Evolutionary conservation across 805 yeast genomes (phyloP), one percentile per base, ranked within the genome.

Genomic region (Metschnikowia chrysomelidarum): DNA sequence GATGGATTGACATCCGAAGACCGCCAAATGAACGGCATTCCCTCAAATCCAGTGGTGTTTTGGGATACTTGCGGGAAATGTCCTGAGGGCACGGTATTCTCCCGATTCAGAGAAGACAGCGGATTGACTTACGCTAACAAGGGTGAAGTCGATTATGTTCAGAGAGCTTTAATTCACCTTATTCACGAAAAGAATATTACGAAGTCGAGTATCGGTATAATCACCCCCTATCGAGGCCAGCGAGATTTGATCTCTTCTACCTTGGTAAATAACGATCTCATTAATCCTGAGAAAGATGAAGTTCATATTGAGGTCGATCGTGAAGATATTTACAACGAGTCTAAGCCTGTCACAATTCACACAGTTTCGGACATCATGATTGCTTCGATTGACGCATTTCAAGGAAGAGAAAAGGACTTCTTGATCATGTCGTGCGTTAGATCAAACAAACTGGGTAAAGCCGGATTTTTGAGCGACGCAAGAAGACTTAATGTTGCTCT

Each of bases 401-500:
- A 76, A 51, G 81, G 81, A 19, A 62, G 80, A 38, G 80, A 75
- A 46, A 75, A 74, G 50, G 73, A 74, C 41, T 73, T 67, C 49
- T 58, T 75, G 29, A 63, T 75, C 23, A 56, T 73, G 49, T 71
- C 78, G 5, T 73, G 78, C 51, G 79, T 74, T 17, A 56, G 80
- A 44, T 83, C 94, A 17, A 87, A 87, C 54, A 80, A 77, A 18
- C 71, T 70, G 35, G 81, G 79, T 42, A 74, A 76, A 8, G 83
- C 88, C 49, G 96, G 96, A 5, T 87, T 88, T 60, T 69, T 87
- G 56, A 75, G 80, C 44, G 96, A 87, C 51, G 86, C 88, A 16
- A 71, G 95, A 54, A 82, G 96, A 63, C 59, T 87, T 54, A 87
- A 87, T 56, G 96, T 88, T 38, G 96, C 95, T 4, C 67, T 87